Conservation (phyloP, 768 basidiomycete species). For the Tricholoma furcatifolium region DNA sequence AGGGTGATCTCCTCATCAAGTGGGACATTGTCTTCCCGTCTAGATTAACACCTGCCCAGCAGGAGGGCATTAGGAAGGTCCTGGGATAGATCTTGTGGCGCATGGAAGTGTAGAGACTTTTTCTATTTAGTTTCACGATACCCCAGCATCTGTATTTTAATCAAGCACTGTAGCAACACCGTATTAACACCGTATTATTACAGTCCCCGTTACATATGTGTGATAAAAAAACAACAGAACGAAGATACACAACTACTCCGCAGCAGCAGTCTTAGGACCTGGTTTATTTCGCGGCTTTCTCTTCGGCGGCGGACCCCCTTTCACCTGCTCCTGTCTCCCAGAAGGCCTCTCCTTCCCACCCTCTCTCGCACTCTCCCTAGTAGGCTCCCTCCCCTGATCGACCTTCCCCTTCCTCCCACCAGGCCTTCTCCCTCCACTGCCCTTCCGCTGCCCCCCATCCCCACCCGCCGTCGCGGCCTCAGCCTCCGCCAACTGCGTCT, state of each 20-base stretch:
- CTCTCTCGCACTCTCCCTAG: no score
- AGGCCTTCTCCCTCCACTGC: not conserved
- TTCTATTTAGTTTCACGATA: not conserved
- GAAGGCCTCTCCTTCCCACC: not conserved
- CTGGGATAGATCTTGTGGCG: conserved; percentile 46
- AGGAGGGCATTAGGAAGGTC: conserved; percentile 75
- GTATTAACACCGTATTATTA: not conserved
- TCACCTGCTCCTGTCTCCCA: not conserved
- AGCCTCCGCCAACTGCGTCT: conserved; percentile 23
- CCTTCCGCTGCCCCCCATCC: not conserved
- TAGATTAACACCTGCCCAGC: conserved; percentile 70
- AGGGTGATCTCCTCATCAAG: conserved; percentile 81
- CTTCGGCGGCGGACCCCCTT: not conserved
- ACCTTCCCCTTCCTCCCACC: conserved; percentile 2
- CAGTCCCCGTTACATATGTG: not conserved
- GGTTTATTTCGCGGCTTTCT: not conserved
- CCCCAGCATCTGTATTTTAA: not conserved
- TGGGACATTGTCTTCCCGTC: conserved; percentile 89
- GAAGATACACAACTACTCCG: no score
- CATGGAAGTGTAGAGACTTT: not conserved
- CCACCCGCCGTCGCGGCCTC: not conserved
- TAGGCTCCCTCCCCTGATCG: conserved; percentile 4
- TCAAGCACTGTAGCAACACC: conserved; percentile 3
- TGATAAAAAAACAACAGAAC: not conserved
- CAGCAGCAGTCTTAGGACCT: not conserved